Percentiles rank a stretch among this genome's conserved stretches.
Conservation (phyloP, 768 basidiomycete genomes). For the Leccinellum albellum region DNA sequence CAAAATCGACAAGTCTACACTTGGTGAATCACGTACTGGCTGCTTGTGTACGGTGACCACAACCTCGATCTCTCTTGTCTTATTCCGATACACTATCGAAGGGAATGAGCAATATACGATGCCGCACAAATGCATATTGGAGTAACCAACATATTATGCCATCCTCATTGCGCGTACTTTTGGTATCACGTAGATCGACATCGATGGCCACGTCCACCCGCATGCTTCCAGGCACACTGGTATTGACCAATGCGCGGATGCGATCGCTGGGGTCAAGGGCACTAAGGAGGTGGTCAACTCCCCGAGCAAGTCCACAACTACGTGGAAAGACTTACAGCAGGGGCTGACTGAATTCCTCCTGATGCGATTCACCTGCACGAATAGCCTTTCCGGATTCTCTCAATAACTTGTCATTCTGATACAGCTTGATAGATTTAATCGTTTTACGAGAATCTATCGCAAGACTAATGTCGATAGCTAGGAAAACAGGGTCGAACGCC, state of each 20-base stretch:
- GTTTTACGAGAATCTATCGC: not conserved
- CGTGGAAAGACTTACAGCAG: not conserved
- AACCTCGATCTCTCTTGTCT: constrained; percentile 8
- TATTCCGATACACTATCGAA: constrained; percentile 12
- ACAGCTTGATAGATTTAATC: not conserved
- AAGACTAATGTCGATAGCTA: not conserved
- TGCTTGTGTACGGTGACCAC: constrained; percentile 1
- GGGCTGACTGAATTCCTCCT: not conserved
- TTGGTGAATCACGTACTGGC: not conserved
- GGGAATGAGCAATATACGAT: not conserved
- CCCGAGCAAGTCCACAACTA: not conserved
- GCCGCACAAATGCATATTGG: not conserved
- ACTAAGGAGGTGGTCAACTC: not conserved
- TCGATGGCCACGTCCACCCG: not conserved
- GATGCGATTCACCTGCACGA: not conserved
- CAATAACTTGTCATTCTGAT: not conserved
- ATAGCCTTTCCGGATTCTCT: not conserved
- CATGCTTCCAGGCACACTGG: too few species aligned
- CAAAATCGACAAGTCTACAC: not conserved
- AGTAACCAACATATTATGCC: constrained; percentile 7
- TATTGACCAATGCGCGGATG: not conserved
- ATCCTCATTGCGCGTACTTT: not conserved
- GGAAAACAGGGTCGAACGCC: not conserved
- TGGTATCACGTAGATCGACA: not conserved
- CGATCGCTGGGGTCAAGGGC: not conserved